Base-by-base conservation (phyloP, 108 stramenopile genomes). In the Pelagomonas calceolata region DNA sequence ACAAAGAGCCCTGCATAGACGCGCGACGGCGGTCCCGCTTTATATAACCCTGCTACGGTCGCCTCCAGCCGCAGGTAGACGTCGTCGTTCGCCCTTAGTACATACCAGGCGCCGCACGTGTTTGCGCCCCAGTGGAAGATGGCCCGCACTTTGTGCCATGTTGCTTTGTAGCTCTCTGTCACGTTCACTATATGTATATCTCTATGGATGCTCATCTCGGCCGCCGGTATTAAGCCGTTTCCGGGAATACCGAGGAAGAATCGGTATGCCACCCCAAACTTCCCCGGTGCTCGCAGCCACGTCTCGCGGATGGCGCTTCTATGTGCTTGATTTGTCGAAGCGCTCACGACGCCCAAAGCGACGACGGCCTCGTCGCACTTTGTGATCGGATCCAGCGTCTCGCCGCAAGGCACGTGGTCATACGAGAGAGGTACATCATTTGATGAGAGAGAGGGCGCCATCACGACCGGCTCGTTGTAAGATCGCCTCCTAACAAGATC, bases 81-180 rank as follows among this genome's bases (percentile, higher is more conserved):
- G 32, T 69, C 69, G 33, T 69, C 69, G 69, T 69, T 69, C 18
- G 32, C 5, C 16, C 69, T 21, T 5, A 69, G 30, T 0, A 29
- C 34, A 32, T 69, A 69, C 4, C 26, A 46, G 9, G 44, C 43
- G 10, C 69, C 44, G 30, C 69, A 69, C 7, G 12, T 0, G 10
- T 30, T 17, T 7, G 12, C 30, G 9, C 36, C 35, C 30, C 35
- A 69, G 30, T 4, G 21, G 69, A 69, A 69, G 30, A 69, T 31
- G 30, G n/a, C 18, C 16, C 51, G 4, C 1, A 30, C 43, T 31
- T 69, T 69, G 69, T 32, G 32, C 30, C 51, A 31, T 51, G 45
- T 51, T 0, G 29, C 33, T 0, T 7, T 0, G 69, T 69, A 69
- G 10, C 46, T 32, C 30, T 69, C 69, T n/a, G 51, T 60, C 7